phyloP scores from a whole-genome alignment of 805 yeast species.

The Torulaspora franciscae region DNA sequence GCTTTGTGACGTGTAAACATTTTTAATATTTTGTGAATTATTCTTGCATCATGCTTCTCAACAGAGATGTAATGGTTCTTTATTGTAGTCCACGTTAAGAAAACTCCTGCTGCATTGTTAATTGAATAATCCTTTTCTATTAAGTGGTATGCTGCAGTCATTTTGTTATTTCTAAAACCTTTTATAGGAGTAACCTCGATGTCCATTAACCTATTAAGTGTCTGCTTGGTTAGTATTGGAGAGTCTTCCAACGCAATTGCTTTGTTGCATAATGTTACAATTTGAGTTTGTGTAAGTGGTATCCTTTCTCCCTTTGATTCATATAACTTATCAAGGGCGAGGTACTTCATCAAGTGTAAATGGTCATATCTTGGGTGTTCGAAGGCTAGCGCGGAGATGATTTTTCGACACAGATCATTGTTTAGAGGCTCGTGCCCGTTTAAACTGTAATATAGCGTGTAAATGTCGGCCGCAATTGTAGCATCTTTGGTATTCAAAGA shows the following conservation, averaged over 20 bases:
- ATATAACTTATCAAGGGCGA: constrained; percentile 14
- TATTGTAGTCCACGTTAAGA: constrained; percentile 23
- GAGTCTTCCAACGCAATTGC: constrained; percentile 18
- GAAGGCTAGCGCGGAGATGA: constrained; percentile 22
- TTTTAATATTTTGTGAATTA: constrained; percentile 23
- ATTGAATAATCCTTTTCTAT: constrained; percentile 22
- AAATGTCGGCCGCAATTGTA: constrained; percentile 23
- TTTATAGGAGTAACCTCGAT: constrained; percentile 1
- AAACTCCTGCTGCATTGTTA: constrained; percentile 28
- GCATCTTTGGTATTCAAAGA: constrained; percentile 18
- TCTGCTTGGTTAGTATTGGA: constrained; percentile 16
- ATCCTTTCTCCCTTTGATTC: neutral
- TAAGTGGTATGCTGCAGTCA: constrained; percentile 20
- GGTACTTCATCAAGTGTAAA: constrained; percentile 15
- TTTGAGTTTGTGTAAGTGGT: constrained; percentile 15
- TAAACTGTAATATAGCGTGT: constrained; percentile 17
- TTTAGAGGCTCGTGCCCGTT: constrained; percentile 8
- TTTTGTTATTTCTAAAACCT: constrained; percentile 11
- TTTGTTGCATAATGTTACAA: constrained; percentile 20
- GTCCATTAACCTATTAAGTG: constrained; percentile 17
- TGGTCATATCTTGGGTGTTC: constrained; percentile 23
- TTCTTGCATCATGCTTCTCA: constrained; percentile 25
- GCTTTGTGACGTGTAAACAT: constrained; percentile 20
- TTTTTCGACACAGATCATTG: constrained; percentile 4
- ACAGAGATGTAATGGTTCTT: constrained; percentile 16